A percentile compares a stretch with the other conserved stretches of the same genome.
Evolutionary conservation across 2,329 filamentous ascomycete genomes (phyloP).

Genomic region (Aphanoascus verrucosus): DNA sequence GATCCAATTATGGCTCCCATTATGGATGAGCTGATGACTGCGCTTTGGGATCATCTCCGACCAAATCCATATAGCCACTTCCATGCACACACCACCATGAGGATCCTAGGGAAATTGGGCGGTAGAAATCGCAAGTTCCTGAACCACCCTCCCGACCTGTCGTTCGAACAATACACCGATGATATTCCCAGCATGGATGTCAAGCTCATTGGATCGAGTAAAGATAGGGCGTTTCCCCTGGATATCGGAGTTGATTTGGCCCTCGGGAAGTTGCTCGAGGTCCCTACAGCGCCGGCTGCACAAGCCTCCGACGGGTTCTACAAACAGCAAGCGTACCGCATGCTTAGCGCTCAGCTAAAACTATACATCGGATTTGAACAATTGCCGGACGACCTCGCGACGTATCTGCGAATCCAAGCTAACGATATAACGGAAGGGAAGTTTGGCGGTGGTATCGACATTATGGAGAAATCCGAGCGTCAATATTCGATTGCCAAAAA

Average conservation of each 20-base stretch:
- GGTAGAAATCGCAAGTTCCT: conserved; percentile 93
- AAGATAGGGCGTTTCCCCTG: conserved; percentile 76
- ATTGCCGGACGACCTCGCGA: conserved; percentile 78
- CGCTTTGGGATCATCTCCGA: conserved; percentile 87
- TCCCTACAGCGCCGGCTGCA: conserved; percentile 50
- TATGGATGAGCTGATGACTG: conserved; percentile 97
- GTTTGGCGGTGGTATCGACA: conserved; percentile 55
- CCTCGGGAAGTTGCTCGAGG: conserved; percentile 75
- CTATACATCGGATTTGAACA: conserved; percentile 78
- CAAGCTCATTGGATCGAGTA: conserved; percentile 76
- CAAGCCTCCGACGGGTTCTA: conserved; percentile 69
- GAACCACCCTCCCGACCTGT: conserved; percentile 73
- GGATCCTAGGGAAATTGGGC: conserved; percentile 91
- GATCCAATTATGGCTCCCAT: conserved; percentile 99
- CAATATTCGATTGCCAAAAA: conserved; percentile 81
- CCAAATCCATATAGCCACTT: conserved; percentile 95
- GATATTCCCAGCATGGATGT: conserved; percentile 81
- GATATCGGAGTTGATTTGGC: conserved; percentile 80
- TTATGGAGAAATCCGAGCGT: conserved; percentile 65
- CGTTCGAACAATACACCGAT: conserved; percentile 76
- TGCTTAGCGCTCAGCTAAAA: conserved; percentile 83
- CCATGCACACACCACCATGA: conserved; percentile 93
- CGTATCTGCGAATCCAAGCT: conserved; percentile 75
- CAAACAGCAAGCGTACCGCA: conserved; percentile 81
- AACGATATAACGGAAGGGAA: conserved; percentile 70